Conservation (phyloP, 2,329 filamentous ascomycete species). For the Orbilia quercus region DNA sequence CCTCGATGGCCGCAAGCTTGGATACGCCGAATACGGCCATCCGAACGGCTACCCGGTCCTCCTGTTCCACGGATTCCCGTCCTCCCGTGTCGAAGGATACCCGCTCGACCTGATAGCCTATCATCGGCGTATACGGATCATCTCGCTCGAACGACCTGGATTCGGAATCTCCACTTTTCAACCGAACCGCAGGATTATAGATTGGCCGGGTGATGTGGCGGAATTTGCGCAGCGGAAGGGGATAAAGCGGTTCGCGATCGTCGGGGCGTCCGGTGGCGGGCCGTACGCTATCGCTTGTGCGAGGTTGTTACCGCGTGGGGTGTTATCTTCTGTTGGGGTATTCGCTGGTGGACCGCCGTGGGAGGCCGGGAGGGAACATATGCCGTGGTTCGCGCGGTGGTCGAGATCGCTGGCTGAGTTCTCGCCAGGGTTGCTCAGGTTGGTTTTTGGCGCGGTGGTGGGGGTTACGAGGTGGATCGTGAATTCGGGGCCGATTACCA, state of each 20-base stretch:
- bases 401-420: constrained; percentile 56
- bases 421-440: constrained; percentile 59
- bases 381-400: constrained; percentile 60
- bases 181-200: constrained; percentile 51
- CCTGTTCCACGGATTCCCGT: constrained; percentile 65
- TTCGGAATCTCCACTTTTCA: constrained; percentile 64
- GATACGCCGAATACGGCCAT: constrained; percentile 64
- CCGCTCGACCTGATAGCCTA: constrained; percentile 60
- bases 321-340: constrained; percentile 63
- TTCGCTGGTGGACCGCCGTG: constrained; percentile 63
- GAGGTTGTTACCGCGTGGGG: constrained; percentile 41
- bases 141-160: constrained; percentile 65
- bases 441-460: constrained; percentile 55
- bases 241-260: constrained; percentile 18
- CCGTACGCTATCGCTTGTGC: constrained; percentile 55
- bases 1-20: constrained; percentile 64
- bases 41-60: constrained; percentile 60
- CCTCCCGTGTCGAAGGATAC: constrained; percentile 63
- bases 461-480: constrained; percentile 58
- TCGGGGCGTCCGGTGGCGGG: constrained; percentile 43
- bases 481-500: constrained; percentile 52
- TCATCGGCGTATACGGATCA: constrained; percentile 61
- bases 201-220: constrained; percentile 50
- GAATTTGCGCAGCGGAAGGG: constrained; percentile 17
- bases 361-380: constrained; percentile 61